Base-by-base conservation (phyloP, 2,329 filamentous ascomycete species). In the Xylaria sp. region DNA sequence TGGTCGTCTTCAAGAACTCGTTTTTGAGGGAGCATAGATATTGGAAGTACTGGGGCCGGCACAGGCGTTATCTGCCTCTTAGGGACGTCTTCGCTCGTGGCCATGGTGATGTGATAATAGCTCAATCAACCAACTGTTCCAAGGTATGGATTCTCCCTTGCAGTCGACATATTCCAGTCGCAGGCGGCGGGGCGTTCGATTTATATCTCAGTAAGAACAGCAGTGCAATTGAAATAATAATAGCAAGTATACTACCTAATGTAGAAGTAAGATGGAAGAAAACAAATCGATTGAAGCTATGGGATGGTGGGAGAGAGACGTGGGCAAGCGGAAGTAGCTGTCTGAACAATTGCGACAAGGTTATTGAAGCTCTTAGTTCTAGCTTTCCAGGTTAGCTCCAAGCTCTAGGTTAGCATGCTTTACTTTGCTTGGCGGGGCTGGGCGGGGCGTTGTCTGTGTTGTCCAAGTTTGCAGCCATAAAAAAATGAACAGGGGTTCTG, bases 1-100 rank as follows among this genome's bases (percentile, higher is more conserved):
- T 94, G 89, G 76, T 88, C 88, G 74, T 92, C 90, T 69, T 92
- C 90, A 36, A 91, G 83, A 26, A 84, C 82, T 67, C 90, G 89
- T 75, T 92, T 92, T 76, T 90, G 86, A 3, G 89, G 88, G 28
- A 90, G 81, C 10, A 84, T 84, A 59, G 84, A 81, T 78, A 73
- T 63, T 15, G 86, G 72, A 81, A 77, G 65, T 13, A 72, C 57
- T 36, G 74, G 75, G 15, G 68, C 59, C 6, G 77, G 75, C 9
- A 77, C 68, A n/a, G 77, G 77, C 9, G 76, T 77, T 28, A 76
- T 71, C 72, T 77, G 77, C 54, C 76, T 71, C 54, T 78, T 75
- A 11, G 75, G 73, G 26, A 71, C 17, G 65, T 77, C 76, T 40
- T 72, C 72, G 62, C 75, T 74, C 58, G 77, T 75, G 57, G 77